phyloP scores from a whole-genome alignment of 768 basidiomycete genomes.

The Mycena galericulata region DNA sequence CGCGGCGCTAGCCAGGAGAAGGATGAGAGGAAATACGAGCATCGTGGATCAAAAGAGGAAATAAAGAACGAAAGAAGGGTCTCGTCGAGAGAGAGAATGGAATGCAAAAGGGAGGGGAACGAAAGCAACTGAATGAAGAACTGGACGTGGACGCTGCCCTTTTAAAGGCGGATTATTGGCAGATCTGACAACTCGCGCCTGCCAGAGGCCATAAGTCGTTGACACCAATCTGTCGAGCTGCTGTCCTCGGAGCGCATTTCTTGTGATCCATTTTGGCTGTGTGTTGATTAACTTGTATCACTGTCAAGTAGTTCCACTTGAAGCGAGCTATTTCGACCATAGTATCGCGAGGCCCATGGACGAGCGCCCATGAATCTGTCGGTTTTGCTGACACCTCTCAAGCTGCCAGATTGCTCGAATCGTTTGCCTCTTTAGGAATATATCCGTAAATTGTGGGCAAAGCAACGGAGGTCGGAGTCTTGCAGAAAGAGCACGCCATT shows the following conservation, averaged over 20 bases:
- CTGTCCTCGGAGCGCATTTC: neutral
- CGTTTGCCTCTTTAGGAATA: too few relatives aligned
- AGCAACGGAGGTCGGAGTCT: too few relatives aligned
- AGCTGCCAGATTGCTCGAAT: too few relatives aligned
- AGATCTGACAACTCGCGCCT: conserved; percentile 19
- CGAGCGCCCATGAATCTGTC: too few relatives aligned
- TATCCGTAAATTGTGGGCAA: too few relatives aligned
- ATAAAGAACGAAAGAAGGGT: conserved; percentile 14
- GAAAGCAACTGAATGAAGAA: conserved; percentile 11
- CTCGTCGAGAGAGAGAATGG: conserved; percentile 28
- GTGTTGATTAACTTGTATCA: conserved; percentile 1
- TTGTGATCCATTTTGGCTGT: neutral
- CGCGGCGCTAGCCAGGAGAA: conserved; percentile 17
- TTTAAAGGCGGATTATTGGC: conserved; percentile 15
- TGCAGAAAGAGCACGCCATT: too few relatives aligned
- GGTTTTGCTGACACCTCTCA: too few relatives aligned
- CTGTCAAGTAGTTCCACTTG: neutral
- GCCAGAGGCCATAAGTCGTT: neutral
- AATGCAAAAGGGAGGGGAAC: conserved; percentile 1
- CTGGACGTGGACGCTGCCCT: neutral
- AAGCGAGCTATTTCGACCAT: neutral
- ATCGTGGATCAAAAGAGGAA: conserved; percentile 5
- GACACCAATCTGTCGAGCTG: conserved; percentile 18
- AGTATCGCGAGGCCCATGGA: too few relatives aligned
- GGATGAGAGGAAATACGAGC: conserved; percentile 10